Evolutionary conservation across 177 flowering plant species (phyloP), one percentile per base, ranked within the genome.

Genomic region (Vitis hybrid): DNA sequence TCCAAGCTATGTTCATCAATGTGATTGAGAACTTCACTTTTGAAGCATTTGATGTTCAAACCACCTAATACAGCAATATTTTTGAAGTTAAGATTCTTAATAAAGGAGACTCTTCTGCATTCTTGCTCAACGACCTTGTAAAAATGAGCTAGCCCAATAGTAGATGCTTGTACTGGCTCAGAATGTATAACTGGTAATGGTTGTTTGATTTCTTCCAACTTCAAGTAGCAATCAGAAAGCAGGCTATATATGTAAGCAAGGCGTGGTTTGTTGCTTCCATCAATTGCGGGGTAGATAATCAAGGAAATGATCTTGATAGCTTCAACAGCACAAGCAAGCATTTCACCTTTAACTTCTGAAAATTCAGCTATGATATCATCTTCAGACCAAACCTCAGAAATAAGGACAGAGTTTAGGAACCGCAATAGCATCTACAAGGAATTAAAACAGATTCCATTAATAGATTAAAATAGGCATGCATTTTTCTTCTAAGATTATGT

Each of bases 321-420:
- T 73, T 78, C 76, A 33, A 66, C 76, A 67, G 87, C 89, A 81
- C 64, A 70, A 59, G 81, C 76, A 75, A 85, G 68, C 33, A 93
- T 65, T 76, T 90, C 90, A 50, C 70, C 83, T 63, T 77, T 83
- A 22, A 82, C 72, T 10, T 73, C 81, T 59, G 87, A 78, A 69
- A 90, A 77, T 79, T 90, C 97, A 72, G 82, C 81, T 13, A 51
- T 77, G 66, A 93, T 85, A 72, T 95, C 98, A 56, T 90, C 97
- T 74, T 87, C 75, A 56, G 83, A 69, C 97, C 99, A 95, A 65
- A 75, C 82, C 74, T 91, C 92, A 56, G 99, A 95, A 70, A 89
- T 81, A 75, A 95, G 89, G 66, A 83, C 74, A 66, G 88, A 81
- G 73, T 79, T 70, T 62, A 93, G 75, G 71, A 69, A 95, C 31